Evolutionary conservation across 2,329 filamentous ascomycete genomes (phyloP).

Genomic region (Penicillium sp.): DNA sequence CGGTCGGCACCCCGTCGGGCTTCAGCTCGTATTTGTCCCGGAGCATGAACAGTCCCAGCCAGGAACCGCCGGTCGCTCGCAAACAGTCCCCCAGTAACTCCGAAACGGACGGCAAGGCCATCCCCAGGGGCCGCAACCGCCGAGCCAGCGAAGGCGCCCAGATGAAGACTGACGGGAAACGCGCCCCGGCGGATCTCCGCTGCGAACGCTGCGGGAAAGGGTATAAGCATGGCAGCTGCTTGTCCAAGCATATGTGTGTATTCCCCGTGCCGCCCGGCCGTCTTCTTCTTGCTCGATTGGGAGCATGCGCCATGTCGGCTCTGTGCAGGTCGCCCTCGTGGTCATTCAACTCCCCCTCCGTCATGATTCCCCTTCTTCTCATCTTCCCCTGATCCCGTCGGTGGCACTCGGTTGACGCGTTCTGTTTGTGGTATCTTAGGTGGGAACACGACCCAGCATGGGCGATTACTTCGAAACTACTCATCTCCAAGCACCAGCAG

Average conservation of each 20-base stretch:
- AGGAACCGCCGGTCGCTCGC: constrained; percentile 35
- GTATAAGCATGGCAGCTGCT: constrained; percentile 99
- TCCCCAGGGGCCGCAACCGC: constrained; percentile 56
- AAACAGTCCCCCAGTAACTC: constrained; percentile 39
- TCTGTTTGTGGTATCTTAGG: constrained; percentile 55
- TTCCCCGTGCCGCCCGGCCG: constrained; percentile 53
- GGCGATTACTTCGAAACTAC: constrained; percentile 92
- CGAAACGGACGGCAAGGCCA: constrained; percentile 42
- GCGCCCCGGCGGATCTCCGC: constrained; percentile 79
- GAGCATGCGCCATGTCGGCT: constrained; percentile 41
- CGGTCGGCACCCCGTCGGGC: constrained; percentile 40
- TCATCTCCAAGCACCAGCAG: constrained; percentile 99
- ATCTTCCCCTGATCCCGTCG: constrained; percentile 22
- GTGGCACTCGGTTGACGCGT: constrained; percentile 41
- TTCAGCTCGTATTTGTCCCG: constrained; percentile 45
- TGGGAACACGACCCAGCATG: constrained; percentile 99
- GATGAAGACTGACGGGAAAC: constrained; percentile 76
- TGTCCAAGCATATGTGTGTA: constrained; percentile 99
- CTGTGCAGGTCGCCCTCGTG: constrained; percentile 41
- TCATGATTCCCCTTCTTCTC: constrained; percentile 32
- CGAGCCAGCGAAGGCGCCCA: constrained; percentile 83
- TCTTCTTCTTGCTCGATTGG: constrained; percentile 40
- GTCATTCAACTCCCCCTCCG: constrained; percentile 32
- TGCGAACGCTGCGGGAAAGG: constrained; percentile 99
- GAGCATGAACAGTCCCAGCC: constrained; percentile 37